Conservation (phyloP, 768 basidiomycete genomes). For the Lenzites betulinus region DNA sequence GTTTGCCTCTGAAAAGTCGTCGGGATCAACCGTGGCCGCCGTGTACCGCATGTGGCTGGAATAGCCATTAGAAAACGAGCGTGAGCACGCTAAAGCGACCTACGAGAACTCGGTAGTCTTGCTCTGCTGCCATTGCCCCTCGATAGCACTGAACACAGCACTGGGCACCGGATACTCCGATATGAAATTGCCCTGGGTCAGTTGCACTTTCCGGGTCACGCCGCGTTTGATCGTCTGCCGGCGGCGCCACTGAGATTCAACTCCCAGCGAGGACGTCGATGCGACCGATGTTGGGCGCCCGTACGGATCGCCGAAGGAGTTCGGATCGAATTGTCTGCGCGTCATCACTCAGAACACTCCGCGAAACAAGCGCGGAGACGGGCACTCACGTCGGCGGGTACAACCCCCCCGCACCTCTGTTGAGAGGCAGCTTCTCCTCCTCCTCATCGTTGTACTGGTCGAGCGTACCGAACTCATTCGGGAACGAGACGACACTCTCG, state of each 20-base stretch:
- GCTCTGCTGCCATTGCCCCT: conserved; percentile 70
- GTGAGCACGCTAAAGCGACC: conserved; percentile 32
- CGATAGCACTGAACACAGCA: conserved; percentile 79
- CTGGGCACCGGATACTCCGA: conserved; percentile 87
- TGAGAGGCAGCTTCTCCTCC: conserved; percentile 73
- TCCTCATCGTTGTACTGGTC: conserved; percentile 65
- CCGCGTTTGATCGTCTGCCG: conserved; percentile 92
- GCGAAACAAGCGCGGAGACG: conserved; percentile 6
- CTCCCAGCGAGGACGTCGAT: conserved; percentile 39
- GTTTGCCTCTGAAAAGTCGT: conserved; percentile 76
- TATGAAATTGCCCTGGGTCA: conserved; percentile 92
- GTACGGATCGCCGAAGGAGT: conserved; percentile 69
- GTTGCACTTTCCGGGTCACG: conserved; percentile 91
- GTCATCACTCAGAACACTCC: neutral
- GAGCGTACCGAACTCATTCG: conserved; percentile 47
- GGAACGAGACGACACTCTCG: conserved; percentile 58
- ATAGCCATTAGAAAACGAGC: neutral
- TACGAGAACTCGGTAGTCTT: conserved; percentile 91
- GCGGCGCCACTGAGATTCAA: conserved; percentile 53
- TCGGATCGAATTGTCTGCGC: conserved; percentile 49
- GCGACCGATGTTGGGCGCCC: conserved; percentile 45
- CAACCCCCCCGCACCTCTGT: conserved; percentile 58
- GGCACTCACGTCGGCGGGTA: conserved; percentile 73
- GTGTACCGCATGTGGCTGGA: conserved; percentile 90
- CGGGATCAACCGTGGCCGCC: conserved; percentile 89